Evolutionary conservation across 352 stramenopile genomes (phyloP), one percentile per base, ranked within the genome.

Genomic region (Globisporangium emineosum): DNA sequence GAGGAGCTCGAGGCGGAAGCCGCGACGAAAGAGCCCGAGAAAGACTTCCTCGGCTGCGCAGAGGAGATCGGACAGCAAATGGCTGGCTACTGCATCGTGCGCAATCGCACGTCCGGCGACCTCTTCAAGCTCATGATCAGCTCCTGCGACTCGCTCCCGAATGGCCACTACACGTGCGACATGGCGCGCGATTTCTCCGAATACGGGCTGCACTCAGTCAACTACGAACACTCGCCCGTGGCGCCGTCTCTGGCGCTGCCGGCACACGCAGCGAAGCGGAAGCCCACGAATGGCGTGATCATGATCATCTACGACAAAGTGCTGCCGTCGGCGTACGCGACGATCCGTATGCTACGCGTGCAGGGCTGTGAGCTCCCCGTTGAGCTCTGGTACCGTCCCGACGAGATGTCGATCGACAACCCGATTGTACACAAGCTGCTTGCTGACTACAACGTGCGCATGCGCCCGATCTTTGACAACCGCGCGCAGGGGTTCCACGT

Each of bases 291-390:
- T 53, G 86, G 84, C 17, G 79, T 95, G 43, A 63, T 93, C 42
- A 93, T 95, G 83, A 88, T 93, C 61, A 78, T 96, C 51, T 94
- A 94, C 72, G 83, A 94, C 57, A 85, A 87, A 52, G 81, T 94
- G 30, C 63, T 96, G 19, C 81, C 83, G 40, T 88, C 75, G 0
- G 83, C 83, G 60, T 96, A 90, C 66, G 87, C 86, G 47, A 90
- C 79, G 4, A 93, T 94, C 71, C 69, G 81, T 25, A 77, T 91
- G 72, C 68, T 96, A 27, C 81, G 87, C n/a, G 66, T 87, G 8
- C 81, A 90, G 54, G 86, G 86, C 33, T 94, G 84, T 27, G 70
- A 86, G 40, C 62, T 96, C 9, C 86, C 88, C 3, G 77, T 96
- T 6, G 88, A 96, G 68, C 64, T 96, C 13, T 96, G 86, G 84